Evolutionary conservation across 1,139 yeast species (phyloP), one percentile per base, ranked within the genome.

Genomic region (Yamadazyma membranifaciens): DNA sequence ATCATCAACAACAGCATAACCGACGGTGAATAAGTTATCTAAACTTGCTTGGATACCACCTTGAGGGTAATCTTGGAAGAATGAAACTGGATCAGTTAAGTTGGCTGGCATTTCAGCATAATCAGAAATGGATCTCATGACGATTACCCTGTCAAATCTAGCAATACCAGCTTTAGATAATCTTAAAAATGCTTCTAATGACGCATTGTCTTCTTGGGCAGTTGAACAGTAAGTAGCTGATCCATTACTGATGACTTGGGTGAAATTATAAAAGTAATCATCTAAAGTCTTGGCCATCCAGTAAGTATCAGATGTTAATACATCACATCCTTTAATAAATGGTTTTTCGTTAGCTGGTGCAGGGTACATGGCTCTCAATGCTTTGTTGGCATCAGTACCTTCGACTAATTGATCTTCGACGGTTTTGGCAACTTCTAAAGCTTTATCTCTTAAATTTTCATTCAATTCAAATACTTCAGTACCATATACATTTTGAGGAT

Each of bases 131-230:
- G 85, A 69, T 66, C 87, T 76, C 80, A 80, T 67, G 24, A 80
- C 67, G 25, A 81, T 78, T 44, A 81, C 66, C 60, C 86, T 72
- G 46, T 71, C 65, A 57, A 62, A 81, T 55, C 79, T 83, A 38
- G 76, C 78, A 46, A 80, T 65, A 14, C 83, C 84, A 50, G 65
- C 65, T 47, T 63, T 65, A 47, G 78, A 76, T 54, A 76, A 69
- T 63, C 87, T 75, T 33, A 77, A 55, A 45, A 81, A 60, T 3
- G 81, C 79, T 57, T 81, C 84, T 52, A 81, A 71, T 10, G 83
- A 69, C 27, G 87, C 87, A 54, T 80, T 78, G 56, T 81, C 87
- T 60, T 81, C 87, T 60, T 80, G 85, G 41, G 83, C 85, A 36
- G 84, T 77, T 27, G 81, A 58, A 59, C 85, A 78, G 65, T 80